A percentile compares a stretch with the other conserved stretches of the same genome.
phyloP scores from a whole-genome alignment of 2,329 filamentous ascomycete species.

The Aspergillus versicolor region DNA sequence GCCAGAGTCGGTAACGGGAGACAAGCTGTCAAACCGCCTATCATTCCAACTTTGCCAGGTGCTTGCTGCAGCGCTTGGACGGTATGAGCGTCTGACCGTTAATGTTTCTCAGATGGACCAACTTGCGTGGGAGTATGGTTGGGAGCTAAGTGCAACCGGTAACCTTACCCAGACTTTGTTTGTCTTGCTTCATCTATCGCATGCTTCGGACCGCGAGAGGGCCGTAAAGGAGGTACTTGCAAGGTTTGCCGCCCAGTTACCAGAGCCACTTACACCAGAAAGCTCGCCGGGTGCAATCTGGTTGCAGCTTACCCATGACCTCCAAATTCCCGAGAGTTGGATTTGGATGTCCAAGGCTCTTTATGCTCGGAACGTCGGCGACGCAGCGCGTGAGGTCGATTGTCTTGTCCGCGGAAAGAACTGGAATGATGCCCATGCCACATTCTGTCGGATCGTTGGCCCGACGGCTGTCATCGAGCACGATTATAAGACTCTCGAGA shows the following conservation, averaged over 20 bases:
- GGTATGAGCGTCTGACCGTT: constrained; percentile 53
- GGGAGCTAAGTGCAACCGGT: constrained; percentile 52
- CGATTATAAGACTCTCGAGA: constrained; percentile 69
- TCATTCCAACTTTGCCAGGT: constrained; percentile 82
- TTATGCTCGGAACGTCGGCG: constrained; percentile 71
- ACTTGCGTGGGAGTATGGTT: constrained; percentile 62
- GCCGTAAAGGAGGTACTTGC: constrained; percentile 72
- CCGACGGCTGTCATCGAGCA: constrained; percentile 79
- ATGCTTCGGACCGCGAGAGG: constrained; percentile 60
- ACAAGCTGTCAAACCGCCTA: constrained; percentile 71
- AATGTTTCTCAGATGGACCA: constrained; percentile 64
- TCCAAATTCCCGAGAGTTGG: constrained; percentile 74
- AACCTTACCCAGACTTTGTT: constrained; percentile 72
- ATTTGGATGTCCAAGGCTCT: constrained; percentile 85
- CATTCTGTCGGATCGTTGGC: constrained; percentile 77
- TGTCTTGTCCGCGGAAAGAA: constrained; percentile 77
- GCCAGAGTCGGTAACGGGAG: constrained; percentile 73
- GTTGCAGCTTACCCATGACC: constrained; percentile 59
- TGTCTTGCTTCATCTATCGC: constrained; percentile 73
- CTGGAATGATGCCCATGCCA: constrained; percentile 77
- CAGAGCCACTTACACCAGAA: constrained; percentile 55
- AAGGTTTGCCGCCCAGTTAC: constrained; percentile 67
- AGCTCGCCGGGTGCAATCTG: constrained; percentile 49
- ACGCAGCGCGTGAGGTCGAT: constrained; percentile 69
- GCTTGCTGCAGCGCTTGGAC: constrained; percentile 48